phyloP scores from a whole-genome alignment of 192 early-diverging fungal genomes.

The Piromyces sp. region DNA sequence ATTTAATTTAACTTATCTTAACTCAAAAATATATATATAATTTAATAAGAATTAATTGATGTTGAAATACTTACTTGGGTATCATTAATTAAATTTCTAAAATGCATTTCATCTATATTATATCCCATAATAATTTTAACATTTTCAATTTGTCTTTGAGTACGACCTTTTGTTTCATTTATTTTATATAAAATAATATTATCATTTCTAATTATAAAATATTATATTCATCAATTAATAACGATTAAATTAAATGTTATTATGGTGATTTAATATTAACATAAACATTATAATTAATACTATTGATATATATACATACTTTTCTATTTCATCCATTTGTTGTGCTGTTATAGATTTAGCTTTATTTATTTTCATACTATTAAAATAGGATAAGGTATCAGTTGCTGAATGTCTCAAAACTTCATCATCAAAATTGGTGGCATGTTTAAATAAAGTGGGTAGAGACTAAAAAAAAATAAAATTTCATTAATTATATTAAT shows the following conservation, averaged over 20 bases:
- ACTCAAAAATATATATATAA: constrained; percentile 1
- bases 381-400: not conserved
- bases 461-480: too few species aligned
- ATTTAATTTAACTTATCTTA: too few species aligned
- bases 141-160: constrained; percentile 25
- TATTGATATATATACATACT: not conserved
- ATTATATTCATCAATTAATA: too few species aligned
- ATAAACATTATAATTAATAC: too few species aligned
- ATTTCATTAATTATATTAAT: too few species aligned
- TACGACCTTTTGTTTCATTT: not conserved
- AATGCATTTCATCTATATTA: constrained; percentile 54
- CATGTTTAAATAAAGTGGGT: not conserved
- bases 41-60: constrained; percentile 2
- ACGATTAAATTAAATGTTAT: too few species aligned
- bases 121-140: constrained; percentile 37
- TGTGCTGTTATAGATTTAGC: not conserved
- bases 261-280: too few species aligned
- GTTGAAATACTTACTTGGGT: constrained; percentile 31
- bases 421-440: not conserved
- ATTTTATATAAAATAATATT: not conserved
- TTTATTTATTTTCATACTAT: not conserved
- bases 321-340: not conserved
- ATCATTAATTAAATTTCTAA: constrained; percentile 44
- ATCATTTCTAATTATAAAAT: not conserved
- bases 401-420: not conserved